Percentiles rank a stretch among this genome's conserved stretches.
Evolutionary conservation across 2,329 filamentous ascomycete genomes (phyloP).

Genomic region (Colletotrichum sublineola): DNA sequence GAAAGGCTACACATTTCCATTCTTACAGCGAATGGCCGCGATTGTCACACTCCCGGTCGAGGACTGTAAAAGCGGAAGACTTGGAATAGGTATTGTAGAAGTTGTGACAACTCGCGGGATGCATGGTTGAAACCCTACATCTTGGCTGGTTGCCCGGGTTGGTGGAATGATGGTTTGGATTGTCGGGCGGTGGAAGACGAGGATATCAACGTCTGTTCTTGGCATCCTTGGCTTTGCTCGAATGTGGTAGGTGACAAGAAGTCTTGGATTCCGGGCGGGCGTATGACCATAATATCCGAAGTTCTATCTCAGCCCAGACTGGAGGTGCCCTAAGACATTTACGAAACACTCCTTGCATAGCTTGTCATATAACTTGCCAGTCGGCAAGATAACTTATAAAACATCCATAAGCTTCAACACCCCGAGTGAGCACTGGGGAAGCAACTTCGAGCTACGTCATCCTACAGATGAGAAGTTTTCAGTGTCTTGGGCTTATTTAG

Average conservation of each 20-base stretch:
- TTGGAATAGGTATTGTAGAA: neutral
- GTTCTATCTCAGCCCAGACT: neutral
- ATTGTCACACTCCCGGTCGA: neutral
- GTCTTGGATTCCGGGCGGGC: neutral
- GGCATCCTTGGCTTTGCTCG: constrained; percentile 21
- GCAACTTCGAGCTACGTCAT: too few species aligned
- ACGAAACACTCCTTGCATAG: too few species aligned
- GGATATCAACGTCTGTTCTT: neutral
- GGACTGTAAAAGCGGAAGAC: neutral
- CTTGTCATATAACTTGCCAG: too few species aligned
- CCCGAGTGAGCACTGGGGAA: too few species aligned
- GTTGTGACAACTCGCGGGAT: neutral
- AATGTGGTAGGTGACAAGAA: constrained; percentile 19
- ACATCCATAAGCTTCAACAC: too few species aligned
- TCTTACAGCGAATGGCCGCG: neutral
- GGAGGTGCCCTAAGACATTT: neutral
- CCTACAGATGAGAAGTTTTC: too few species aligned
- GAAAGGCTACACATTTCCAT: neutral
- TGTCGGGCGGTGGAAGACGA: neutral
- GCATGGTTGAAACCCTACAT: neutral
- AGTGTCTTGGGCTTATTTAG: too few species aligned
- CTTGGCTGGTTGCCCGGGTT: neutral
- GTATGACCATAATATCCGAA: neutral
- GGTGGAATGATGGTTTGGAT: too few species aligned
- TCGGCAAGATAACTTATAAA: too few species aligned